phyloP scores from a whole-genome alignment of 2,329 filamentous ascomycete genomes.

The Calonectria naviculata region DNA sequence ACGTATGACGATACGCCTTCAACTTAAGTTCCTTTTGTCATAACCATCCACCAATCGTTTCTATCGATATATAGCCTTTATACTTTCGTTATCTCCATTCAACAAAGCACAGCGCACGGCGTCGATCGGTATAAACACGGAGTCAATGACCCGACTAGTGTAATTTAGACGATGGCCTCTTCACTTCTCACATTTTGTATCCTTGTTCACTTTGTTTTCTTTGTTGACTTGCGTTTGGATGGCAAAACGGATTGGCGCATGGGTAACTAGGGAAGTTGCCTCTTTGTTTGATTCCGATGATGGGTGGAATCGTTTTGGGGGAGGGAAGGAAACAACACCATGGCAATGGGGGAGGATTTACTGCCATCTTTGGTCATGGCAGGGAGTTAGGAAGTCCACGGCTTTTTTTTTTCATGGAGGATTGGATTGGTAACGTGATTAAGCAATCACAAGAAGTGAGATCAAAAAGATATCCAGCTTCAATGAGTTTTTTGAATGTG shows the following conservation, averaged over 20 bases:
- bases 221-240: constrained; percentile 36
- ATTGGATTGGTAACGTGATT: constrained; percentile 13
- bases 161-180: constrained; percentile 41
- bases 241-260: constrained; percentile 38
- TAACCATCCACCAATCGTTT: constrained; percentile 30
- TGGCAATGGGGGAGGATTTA: constrained; percentile 23
- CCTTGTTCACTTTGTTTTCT: constrained; percentile 24
- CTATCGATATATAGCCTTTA: constrained; percentile 22
- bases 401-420: constrained; percentile 24
- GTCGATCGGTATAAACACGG: constrained; percentile 34
- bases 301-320: constrained; percentile 32
- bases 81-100: constrained; percentile 35
- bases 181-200: constrained; percentile 30
- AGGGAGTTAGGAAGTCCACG: constrained; percentile 37
- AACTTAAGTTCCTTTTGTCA: constrained; percentile 35
- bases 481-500: neutral
- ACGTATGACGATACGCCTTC: constrained; percentile 39
- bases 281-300: constrained; percentile 23
- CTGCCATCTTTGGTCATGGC: constrained; percentile 37
- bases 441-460: constrained; percentile 22
- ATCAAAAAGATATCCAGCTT: constrained; percentile 23
- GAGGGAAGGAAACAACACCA: constrained; percentile 25
- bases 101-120: constrained; percentile 41
- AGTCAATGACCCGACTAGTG: constrained; percentile 34
- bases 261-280: constrained; percentile 20